Evolutionary conservation across 805 yeast genomes (phyloP).

Genomic region (Pichia nanzhaoensis): DNA sequence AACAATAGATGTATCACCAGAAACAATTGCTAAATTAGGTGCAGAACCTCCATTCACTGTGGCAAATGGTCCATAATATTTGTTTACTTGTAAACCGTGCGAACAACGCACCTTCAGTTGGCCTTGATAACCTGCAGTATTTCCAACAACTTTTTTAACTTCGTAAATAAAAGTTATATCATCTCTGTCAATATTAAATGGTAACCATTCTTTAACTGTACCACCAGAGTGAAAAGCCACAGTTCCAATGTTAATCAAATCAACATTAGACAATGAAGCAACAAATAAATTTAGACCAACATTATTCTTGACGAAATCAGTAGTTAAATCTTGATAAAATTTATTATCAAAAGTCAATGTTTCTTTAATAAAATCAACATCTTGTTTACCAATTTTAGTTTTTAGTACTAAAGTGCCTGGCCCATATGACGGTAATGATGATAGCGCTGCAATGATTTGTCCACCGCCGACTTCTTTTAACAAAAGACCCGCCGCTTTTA

Average conservation of each 20-base stretch:
- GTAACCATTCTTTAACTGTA: slow-evolving; percentile 51
- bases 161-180: slow-evolving; percentile 56
- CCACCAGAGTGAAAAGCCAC: slow-evolving; percentile 72
- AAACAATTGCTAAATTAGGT: slow-evolving; percentile 18
- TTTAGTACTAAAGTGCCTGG: slow-evolving; percentile 60
- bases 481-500: slow-evolving; percentile 59
- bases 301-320: slow-evolving; percentile 46
- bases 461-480: slow-evolving; percentile 72
- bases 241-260: slow-evolving; percentile 64
- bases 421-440: slow-evolving; percentile 73
- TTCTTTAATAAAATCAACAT: slow-evolving; percentile 38
- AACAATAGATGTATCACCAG: slow-evolving; percentile 56
- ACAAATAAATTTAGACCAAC: slow-evolving; percentile 76
- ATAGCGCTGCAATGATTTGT: slow-evolving; percentile 61
- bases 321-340: slow-evolving; percentile 55
- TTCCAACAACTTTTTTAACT: slow-evolving; percentile 43
- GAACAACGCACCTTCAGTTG: slow-evolving; percentile 83
- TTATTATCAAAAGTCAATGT: slow-evolving; percentile 53
- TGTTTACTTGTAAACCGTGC: slow-evolving; percentile 72
- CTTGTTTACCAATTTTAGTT: slow-evolving; percentile 27
- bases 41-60: slow-evolving; percentile 31
- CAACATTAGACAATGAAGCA: slow-evolving; percentile 55
- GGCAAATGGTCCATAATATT: slow-evolving; percentile 59
- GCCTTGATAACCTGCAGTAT: slow-evolving; percentile 67
- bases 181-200: slow-evolving; percentile 63